Percentiles rank a stretch among this genome's conserved stretches.
These are phyloP conservation scores for Fagus crenata DNA, from an alignment of 306 rosid species.

Conservation along the genomic window DNA sequence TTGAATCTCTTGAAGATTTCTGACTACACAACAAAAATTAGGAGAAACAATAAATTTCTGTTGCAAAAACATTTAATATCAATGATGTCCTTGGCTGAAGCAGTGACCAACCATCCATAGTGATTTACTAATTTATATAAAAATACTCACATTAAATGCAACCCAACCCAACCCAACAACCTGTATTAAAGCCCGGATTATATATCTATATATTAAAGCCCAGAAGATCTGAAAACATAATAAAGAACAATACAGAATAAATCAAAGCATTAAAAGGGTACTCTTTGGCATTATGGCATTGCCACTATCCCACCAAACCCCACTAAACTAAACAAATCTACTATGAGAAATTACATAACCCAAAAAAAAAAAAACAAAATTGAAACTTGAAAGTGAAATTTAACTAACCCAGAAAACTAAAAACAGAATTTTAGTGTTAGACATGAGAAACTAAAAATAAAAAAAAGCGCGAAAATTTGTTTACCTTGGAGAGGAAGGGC, in stretches of 20 bases:
- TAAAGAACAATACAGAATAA: neutral
- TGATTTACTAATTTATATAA: slow-evolving; percentile 1
- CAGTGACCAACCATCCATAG: neutral
- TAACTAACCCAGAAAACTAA: neutral
- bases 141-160: neutral
- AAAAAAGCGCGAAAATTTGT: neutral
- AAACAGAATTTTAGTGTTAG: neutral
- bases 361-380: neutral
- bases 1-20: slow-evolving; percentile 49
- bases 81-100: too few relatives aligned
- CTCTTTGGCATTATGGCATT: slow-evolving; percentile 35
- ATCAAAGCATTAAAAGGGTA: slow-evolving; percentile 27
- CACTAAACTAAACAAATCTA: neutral
- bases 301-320: slow-evolving; percentile 2
- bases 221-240: neutral
- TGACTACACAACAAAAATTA: slow-evolving; percentile 38
- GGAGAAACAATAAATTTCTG: neutral
- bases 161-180: slow-evolving; percentile 7
- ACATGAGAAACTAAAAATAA: neutral
- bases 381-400: neutral
- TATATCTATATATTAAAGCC: neutral
- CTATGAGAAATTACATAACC: neutral
- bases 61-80: too few relatives aligned
- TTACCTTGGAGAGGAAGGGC: slow-evolving; percentile 67
- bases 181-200: slow-evolving; percentile 1